Evolutionary conservation across 495 filamentous ascomycete genomes (phyloP), one percentile per base, ranked within the genome.

Genomic region (Aspergillus heteromorphus): DNA sequence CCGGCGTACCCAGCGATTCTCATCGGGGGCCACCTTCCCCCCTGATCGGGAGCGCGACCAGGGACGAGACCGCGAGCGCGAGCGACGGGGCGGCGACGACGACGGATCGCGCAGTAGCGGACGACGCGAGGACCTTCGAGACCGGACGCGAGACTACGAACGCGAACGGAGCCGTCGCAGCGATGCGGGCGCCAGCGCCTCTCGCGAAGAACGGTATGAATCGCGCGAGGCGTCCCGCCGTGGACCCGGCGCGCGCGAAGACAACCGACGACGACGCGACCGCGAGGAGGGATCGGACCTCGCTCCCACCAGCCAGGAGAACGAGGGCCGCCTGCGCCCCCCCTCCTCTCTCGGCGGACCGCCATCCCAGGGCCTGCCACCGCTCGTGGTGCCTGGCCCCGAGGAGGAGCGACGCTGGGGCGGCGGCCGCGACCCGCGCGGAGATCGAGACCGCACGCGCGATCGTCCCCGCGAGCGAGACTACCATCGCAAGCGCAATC

Each of bases 391-490:
- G 14, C 60, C 58, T 53, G 54, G 49, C 17, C 14, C 60, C 1
- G 68, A 70, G 38, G 70, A 72, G 2, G 70, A 71, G 10, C 71
- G 72, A 43, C 73, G 68, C 65, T 59, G 65, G 31, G 65, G 63
- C n/a, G 67, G 65, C 45, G 71, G 74, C 11, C 69, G 73, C 27
- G 65, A 72, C 10, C 18, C 34, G 51, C 68, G 73, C 6, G 72
- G 73, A 16, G 71, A 71, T 11, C 72, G 72, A 40, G 68, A 73
- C 27, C 66, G 71, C 43, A 70, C 67, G 27, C 58, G 71, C 34
- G 73, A 73, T 36, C 73, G 74, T 9, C 65, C 56, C 17, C 71
- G 72, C 21, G 74, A 78, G 7, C 68, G 71, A 2, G 69, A 75
- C 20, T 64, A 66, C 20, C 58, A 63, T 31, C 66, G 68, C 16